Conservation (phyloP, 257 asterid species). For the Solanum acaule region DNA sequence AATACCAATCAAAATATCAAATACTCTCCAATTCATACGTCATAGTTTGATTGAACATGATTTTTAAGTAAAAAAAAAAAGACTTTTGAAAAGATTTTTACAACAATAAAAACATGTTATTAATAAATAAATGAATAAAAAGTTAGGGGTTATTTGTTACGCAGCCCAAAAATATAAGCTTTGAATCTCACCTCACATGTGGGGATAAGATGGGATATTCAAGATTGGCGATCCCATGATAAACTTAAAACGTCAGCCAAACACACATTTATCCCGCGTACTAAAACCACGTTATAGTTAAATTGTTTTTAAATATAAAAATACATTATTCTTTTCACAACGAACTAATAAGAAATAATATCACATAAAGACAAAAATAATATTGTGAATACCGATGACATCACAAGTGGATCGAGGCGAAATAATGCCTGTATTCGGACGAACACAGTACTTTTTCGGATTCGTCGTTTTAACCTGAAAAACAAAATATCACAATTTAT, state of each 20-base stretch:
- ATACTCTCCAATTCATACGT: not conserved
- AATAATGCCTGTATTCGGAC: slow-evolving; percentile 48
- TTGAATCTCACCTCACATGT: not conserved
- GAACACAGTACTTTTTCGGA: slow-evolving; percentile 70
- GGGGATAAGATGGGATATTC: not conserved
- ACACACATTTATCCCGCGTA: not conserved
- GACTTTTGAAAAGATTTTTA: not conserved
- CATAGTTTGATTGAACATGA: not conserved
- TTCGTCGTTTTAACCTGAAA: slow-evolving; percentile 50
- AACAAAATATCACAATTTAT: not conserved
- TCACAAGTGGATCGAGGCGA: slow-evolving; percentile 38
- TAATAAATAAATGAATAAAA: too few species aligned
- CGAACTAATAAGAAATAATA: not conserved
- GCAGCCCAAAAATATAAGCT: not conserved
- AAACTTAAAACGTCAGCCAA: too few species aligned
- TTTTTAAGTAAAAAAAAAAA: not conserved
- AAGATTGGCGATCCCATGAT: too few species aligned
- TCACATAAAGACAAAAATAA: not conserved
- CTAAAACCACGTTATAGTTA: not conserved
- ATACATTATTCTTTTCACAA: fast-evolving
- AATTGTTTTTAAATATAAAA: not conserved
- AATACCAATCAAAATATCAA: not conserved
- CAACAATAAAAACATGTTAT: too few species aligned
- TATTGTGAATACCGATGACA: slow-evolving; percentile 22
- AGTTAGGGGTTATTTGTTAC: not conserved